Evolutionary conservation across 352 stramenopile genomes (phyloP), one percentile per base, ranked within the genome.

Genomic region (Globisporangium middletonii): DNA sequence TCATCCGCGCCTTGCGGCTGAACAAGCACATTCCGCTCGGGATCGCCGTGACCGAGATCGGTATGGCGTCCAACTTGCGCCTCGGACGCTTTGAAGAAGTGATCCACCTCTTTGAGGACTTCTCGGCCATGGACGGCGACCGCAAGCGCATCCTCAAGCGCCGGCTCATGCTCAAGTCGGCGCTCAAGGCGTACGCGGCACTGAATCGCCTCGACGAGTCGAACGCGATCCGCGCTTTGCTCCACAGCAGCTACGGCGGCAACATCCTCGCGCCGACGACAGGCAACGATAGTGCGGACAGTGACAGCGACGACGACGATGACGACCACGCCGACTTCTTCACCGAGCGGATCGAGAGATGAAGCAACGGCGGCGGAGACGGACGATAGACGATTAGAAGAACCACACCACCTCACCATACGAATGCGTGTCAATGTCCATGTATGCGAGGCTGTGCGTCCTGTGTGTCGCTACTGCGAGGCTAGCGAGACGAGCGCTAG

Each of bases 11-110:
- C 13, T 38, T 92, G 55, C 82, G 79, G 2, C 60, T 86, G 45
- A 92, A 92, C 66, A 84, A 86, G 64, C 65, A 85, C 46, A 89
- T 92, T 52, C 77, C 75, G 45, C 61, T 92, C 1, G 82, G 82
- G 12, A 85, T 92, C 23, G 65, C 77, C 42, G 62, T 92, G 37
- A 89, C 73, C 16, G 82, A 92, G 58, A 80, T 92, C 46, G 82
- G 77, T 37, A 92, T 92, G 76, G 58, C 73, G 44, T 75, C 79
- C 26, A 92, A 89, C 50, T 55, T 77, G 2, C 77, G 75, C 3
- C 67, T 92, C 30, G 65, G 68, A 26, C 71, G 79, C 3, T 78
- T 77, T 38, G 61, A 86, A 30, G 82, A 89, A 66, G 79, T 83
- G 8, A 63, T 82, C 13, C 65, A 88, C 26, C 59, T 92, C 3